Evolutionary conservation across 2,329 filamentous ascomycete genomes (phyloP), one percentile per base, ranked within the genome.

Genomic region (Fusarium buxicola): DNA sequence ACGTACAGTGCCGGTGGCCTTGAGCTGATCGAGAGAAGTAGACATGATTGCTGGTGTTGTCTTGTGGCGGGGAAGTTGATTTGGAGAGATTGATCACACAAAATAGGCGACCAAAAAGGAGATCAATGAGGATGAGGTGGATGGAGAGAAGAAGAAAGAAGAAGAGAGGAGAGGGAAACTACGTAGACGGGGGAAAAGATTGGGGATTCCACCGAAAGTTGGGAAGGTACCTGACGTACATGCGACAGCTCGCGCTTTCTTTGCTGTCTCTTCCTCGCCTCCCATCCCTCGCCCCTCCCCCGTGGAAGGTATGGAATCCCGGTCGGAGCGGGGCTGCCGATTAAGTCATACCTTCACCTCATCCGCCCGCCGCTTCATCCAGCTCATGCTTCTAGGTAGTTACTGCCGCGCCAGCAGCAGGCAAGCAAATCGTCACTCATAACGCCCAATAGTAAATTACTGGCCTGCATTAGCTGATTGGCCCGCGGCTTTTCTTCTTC

Each of bases 1-100:
- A 91, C 92, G 81, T 86, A 96, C 93, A 76, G 95, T 99, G 89
- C 95, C 95, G 78, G 90, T 81, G 84, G 92, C 89, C 87, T 99
- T 99, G 80, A 99, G 88, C 84, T 98, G 94, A 74, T 98, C 95
- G 74, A 99, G 91, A 80, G 94, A 92, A 81, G 83, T 90, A 80
- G 92, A 81, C 94, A 97, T 97, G 69, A 48, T 75, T 65, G 45
- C 52, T 57, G 39, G 21, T 57, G 53, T 59, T 55, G 43, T 51
- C 49, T 63, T 52, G 55, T 41, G 57, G 55, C 36, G 48, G 53
- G 43, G 21, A 47, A 44, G 34, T 49, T 66, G 46, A 45, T 49
- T 65, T 54, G 38, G 27, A 44, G 24, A 48, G 48, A 39, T 55
- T 59, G 48, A 44, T 36, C 36, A 51, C 47, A 59, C 47, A 44